Conservation (phyloP, 2,329 filamentous ascomycete species). For the Samsoniella hepiali region DNA sequence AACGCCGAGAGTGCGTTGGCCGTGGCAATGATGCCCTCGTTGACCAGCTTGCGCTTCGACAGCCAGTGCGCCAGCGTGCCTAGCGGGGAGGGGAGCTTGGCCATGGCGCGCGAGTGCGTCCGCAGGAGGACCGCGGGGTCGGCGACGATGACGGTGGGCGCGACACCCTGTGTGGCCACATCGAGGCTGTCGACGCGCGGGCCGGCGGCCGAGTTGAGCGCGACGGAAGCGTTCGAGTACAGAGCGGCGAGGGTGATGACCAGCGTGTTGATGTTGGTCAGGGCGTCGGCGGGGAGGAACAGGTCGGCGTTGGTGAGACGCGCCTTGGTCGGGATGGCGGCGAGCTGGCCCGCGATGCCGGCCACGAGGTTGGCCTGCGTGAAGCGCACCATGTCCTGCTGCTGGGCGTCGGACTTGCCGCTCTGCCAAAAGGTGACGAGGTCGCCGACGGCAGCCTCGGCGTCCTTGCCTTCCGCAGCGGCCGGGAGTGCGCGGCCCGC, state of each 20-base stretch:
- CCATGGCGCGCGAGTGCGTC: slow-evolving; percentile 60
- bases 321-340: slow-evolving; percentile 70
- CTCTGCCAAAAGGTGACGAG: slow-evolving; percentile 66
- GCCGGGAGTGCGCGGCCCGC: slow-evolving; percentile 63
- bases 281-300: slow-evolving; percentile 78
- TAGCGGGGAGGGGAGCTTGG: slow-evolving; percentile 58
- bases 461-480: slow-evolving; percentile 50
- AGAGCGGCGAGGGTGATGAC: slow-evolving; percentile 78
- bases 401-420: slow-evolving; percentile 43
- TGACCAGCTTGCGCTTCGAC: slow-evolving; percentile 64
- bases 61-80: slow-evolving; percentile 68
- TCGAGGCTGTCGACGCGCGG: slow-evolving; percentile 64
- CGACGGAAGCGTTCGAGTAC: slow-evolving; percentile 79
- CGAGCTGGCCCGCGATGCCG: slow-evolving; percentile 74
- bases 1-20: slow-evolving; percentile 50
- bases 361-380: slow-evolving; percentile 81
- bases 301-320: slow-evolving; percentile 72
- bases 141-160: slow-evolving; percentile 79
- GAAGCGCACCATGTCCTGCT: slow-evolving; percentile 72
- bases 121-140: slow-evolving; percentile 70
- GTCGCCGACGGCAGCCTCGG: slow-evolving; percentile 38
- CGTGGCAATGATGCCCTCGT: slow-evolving; percentile 68
- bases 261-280: slow-evolving; percentile 76
- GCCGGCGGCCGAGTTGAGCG: slow-evolving; percentile 83
- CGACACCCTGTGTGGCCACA: slow-evolving; percentile 68